Conservation (phyloP, 2,329 filamentous ascomycete species). For the Drechslerella dactyloides region DNA sequence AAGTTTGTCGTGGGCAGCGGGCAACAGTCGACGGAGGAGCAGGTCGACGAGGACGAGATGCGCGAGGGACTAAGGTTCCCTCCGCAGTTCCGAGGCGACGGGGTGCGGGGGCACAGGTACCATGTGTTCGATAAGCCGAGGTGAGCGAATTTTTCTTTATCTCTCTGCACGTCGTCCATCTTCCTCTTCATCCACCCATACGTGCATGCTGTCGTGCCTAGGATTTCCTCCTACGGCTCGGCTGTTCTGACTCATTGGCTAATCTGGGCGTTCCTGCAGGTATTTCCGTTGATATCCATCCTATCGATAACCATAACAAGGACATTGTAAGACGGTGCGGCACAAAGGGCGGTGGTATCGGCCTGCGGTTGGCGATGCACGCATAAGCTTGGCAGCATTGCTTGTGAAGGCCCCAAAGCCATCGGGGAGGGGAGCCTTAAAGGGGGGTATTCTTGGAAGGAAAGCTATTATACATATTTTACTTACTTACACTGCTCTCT, state of each 20-base stretch:
- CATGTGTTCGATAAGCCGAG: constrained; percentile 94
- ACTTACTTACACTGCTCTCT: too few relatives aligned
- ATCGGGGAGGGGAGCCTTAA: background rate
- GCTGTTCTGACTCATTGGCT: background rate
- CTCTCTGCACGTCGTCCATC: background rate
- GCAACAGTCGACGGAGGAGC: constrained; percentile 65
- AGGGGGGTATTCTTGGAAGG: background rate
- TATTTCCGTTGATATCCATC: constrained; percentile 1
- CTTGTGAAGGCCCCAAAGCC: background rate
- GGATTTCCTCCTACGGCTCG: background rate
- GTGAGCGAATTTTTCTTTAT: constrained; percentile 61
- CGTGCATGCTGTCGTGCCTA: constrained; percentile 1
- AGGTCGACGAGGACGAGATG: constrained; percentile 74
- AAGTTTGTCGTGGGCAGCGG: constrained; percentile 84
- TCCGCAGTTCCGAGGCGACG: constrained; percentile 78
- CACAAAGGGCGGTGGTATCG: too few relatives aligned
- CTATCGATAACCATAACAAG: too few relatives aligned
- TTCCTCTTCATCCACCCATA: background rate
- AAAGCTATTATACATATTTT: too few relatives aligned
- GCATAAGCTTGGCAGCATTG: constrained; percentile 1
- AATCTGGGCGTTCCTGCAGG: constrained; percentile 2
- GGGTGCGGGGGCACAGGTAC: constrained; percentile 86
- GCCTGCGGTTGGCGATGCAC: background rate
- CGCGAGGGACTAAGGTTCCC: constrained; percentile 83
- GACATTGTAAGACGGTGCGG: too few relatives aligned